phyloP scores from a whole-genome alignment of 2,329 filamentous ascomycete species.

The Epichloe gansuensis region DNA sequence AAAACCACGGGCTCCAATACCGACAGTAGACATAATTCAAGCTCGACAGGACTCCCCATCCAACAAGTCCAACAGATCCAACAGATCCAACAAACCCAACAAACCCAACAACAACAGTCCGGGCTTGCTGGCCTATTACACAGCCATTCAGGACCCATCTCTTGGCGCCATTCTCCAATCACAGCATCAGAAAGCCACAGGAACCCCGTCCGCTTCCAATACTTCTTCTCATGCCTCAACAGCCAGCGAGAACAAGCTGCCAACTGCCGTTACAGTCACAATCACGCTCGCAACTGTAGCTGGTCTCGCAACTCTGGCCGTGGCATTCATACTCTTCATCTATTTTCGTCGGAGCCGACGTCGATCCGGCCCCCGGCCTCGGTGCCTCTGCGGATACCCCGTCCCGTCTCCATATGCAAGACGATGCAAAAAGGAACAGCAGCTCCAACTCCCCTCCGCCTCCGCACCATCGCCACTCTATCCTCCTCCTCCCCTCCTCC shows the following conservation, averaged over 20 bases:
- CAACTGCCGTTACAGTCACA: not conserved
- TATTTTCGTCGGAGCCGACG: not conserved
- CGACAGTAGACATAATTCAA: not conserved
- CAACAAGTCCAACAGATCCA: not conserved
- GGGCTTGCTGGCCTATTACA: not conserved
- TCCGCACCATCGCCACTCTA: not conserved
- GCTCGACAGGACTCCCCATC: not conserved
- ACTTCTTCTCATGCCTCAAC: not conserved
- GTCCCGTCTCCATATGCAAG: not conserved
- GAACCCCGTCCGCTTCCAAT: not conserved
- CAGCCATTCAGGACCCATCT: conserved; percentile 1
- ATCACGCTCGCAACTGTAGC: conserved; percentile 1
- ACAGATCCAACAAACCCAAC: too few species aligned
- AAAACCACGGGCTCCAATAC: not conserved
- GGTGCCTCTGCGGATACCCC: not conserved
- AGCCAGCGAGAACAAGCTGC: not conserved
- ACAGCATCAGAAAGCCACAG: not conserved
- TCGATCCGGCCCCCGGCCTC: not conserved
- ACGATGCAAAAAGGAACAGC: not conserved
- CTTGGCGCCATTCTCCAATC: not conserved
- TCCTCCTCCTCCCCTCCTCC: not conserved
- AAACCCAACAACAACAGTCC: too few species aligned
- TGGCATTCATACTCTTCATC: not conserved
- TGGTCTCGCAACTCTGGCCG: not conserved
- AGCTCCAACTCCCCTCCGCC: not conserved